Base-by-base conservation (phyloP, 495 filamentous ascomycete species). In the Aspergillus funiculosus region DNA sequence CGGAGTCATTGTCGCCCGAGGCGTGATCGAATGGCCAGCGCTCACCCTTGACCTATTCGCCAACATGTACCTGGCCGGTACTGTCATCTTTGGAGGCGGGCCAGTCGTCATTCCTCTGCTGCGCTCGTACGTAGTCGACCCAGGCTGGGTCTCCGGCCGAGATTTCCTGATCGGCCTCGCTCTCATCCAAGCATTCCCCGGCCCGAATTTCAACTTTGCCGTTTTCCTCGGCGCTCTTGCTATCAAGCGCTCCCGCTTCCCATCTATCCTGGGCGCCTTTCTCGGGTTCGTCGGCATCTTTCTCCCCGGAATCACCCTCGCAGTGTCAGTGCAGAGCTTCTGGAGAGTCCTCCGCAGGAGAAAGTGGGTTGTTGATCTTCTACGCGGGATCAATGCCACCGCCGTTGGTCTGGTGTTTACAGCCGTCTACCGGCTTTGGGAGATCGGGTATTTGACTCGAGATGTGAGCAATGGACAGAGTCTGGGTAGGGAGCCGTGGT, bases 131-230 rank as follows among this genome's bases (percentile, higher is more conserved):
- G 80, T 91, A 32, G 87, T 91, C 4, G 71, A 72, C n/a, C 79
- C 81, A 22, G 84, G 85, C 35, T 91, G 86, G 87, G 86, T 91
- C 8, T 78, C 77, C 2, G 68, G 83, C 1, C 75, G 87, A 4
- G 83, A 94, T 63, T 91, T 94, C 59, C 72, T 91, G 21, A 77
- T 94, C 49, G 87, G 87, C 14, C 77, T 94, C 0, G 87, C 87
- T 8, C 70, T 91, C 46, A 87, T 87, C 48, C 87, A 94, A 61
- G 79, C 85, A 2, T 89, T 91, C 54, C 87, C 86, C 0, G 87
- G 87, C 0, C 87, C 87, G 0, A 91, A 94, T 60, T 90, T 91
- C 76, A 94, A 91, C 60, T 89, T 91, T 54, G 85, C 82, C 3
- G 84, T 91, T 10, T 91, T 82, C 53, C 72, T 91, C 9, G 86